Percentiles rank a stretch among this genome's conserved stretches.
Evolutionary conservation across 345 rosid species (phyloP).

Genomic region (Leavenworthia alabamica): DNA sequence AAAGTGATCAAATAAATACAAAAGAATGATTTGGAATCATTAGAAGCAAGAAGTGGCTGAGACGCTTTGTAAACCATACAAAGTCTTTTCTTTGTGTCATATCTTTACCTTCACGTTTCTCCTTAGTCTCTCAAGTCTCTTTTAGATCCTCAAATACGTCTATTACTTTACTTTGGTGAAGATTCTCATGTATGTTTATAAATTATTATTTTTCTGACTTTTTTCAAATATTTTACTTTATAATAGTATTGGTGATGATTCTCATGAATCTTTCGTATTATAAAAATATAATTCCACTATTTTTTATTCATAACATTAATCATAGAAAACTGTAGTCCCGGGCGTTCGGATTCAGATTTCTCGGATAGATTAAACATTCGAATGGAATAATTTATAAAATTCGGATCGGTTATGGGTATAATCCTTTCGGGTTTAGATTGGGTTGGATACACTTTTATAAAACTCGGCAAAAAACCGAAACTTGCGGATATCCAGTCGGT

Average conservation of each 20-base stretch:
- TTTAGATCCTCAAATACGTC: neutral
- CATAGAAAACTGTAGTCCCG: too few species aligned
- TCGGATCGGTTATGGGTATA: too few species aligned
- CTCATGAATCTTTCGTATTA: neutral
- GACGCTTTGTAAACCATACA: conserved; percentile 15
- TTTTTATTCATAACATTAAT: neutral
- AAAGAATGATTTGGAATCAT: conserved; percentile 27
- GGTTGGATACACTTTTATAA: too few species aligned
- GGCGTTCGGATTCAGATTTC: too few species aligned
- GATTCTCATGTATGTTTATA: neutral
- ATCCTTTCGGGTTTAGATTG: too few species aligned
- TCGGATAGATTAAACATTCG: too few species aligned
- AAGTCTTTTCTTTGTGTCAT: conserved; percentile 9
- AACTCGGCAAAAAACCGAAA: too few species aligned
- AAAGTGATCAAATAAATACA: conserved; percentile 13
- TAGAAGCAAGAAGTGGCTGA: conserved; percentile 24
- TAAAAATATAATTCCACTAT: neutral
- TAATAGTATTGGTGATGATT: neutral
- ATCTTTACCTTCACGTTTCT: conserved; percentile 27
- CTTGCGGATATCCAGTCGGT: too few species aligned
- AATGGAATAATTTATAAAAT: too few species aligned
- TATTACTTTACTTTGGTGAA: neutral
- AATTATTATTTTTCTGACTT: neutral
- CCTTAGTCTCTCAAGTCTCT: too few species aligned
- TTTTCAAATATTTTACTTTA: neutral